phyloP scores from a whole-genome alignment of 1,284 basidiomycete species.

The Cryptococcus jaspeensis region DNA sequence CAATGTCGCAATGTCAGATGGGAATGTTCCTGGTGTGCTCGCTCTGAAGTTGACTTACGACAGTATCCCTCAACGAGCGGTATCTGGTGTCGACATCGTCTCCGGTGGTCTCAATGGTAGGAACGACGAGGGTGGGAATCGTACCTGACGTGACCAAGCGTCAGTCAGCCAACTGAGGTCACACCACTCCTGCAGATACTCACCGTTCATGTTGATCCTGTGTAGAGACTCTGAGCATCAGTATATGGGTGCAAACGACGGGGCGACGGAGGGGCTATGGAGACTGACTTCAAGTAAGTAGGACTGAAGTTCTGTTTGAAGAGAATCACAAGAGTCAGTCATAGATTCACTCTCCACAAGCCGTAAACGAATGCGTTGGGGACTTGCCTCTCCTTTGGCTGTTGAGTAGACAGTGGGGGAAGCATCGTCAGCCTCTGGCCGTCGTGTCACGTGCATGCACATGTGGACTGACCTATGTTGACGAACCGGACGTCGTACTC shows the following conservation, averaged over 20 bases:
- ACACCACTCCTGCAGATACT: background rate
- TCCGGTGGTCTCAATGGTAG: slow-evolving; percentile 67
- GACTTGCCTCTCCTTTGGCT: slow-evolving; percentile 51
- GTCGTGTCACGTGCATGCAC: background rate
- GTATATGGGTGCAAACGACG: background rate
- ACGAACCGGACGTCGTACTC: slow-evolving; percentile 50
- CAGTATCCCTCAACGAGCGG: slow-evolving; percentile 72
- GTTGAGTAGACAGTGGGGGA: background rate
- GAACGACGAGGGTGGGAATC: slow-evolving; percentile 81
- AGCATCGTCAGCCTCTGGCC: background rate
- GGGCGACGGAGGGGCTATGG: background rate
- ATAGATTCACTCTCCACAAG: background rate
- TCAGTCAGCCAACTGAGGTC: background rate
- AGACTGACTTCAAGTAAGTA: slow-evolving; percentile 48
- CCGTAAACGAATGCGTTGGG: background rate
- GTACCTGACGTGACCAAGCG: slow-evolving; percentile 56
- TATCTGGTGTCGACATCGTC: slow-evolving; percentile 74
- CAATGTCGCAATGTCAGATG: background rate
- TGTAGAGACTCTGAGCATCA: slow-evolving; percentile 53
- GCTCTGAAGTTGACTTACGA: slow-evolving; percentile 54
- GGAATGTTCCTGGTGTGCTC: background rate
- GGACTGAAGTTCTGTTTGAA: slow-evolving; percentile 49
- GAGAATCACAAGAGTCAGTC: background rate
- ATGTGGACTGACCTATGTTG: slow-evolving; percentile 42
- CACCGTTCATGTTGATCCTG: slow-evolving; percentile 74